Evolutionary conservation across 1,284 basidiomycete species (phyloP), one percentile per base, ranked within the genome.

Genomic region (Trametes pubescens): DNA sequence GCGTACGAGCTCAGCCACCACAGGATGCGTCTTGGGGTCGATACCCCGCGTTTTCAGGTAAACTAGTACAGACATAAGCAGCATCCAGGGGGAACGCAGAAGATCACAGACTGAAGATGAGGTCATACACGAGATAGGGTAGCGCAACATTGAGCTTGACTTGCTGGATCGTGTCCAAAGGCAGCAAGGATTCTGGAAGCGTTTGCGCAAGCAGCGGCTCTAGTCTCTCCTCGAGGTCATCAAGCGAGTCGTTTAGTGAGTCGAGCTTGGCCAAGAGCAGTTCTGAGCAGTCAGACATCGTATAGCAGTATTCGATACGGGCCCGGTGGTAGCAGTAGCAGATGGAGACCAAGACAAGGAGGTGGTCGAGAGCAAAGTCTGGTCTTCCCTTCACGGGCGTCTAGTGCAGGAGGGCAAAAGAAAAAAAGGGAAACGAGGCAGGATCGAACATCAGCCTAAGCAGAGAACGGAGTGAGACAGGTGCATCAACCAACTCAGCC

Each of bases 401-500:
- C 10, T 16, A 3, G 37, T 10, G 37, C 37, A 11, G 37, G 14
- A 11, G 7, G 34, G 34, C 18, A 18, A 18, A 8, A 4, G 40
- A n/a, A 7, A 4, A 24, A 59, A 59, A 59, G 51, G 63, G 63
- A 67, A 63, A 65, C 63, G 65, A 55, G 58, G 61, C 66, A 65
- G 66, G 66, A 40, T 67, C 66, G 66, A 67, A 67, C 66, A n/a
- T n/a, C n/a, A n/a, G n/a, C n/a, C n/a, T n/a, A n/a, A n/a, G n/a
- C n/a, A n/a, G n/a, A n/a, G n/a, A n/a, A n/a, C n/a, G n/a, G 65
- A 85, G 84, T 86, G 86, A 86, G 85, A 86, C 86, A 87, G 85
- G 86, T 86, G 85, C 85, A 85, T 87, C 87, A 87, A 89, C 88
- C 88, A 90, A 88, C 88, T 90, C 89, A 87, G 87, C 87, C 87